These are phyloP conservation scores for Diutina catenulata DNA, from an alignment of 1,139 yeast genomes.

Conservation along the genomic window DNA sequence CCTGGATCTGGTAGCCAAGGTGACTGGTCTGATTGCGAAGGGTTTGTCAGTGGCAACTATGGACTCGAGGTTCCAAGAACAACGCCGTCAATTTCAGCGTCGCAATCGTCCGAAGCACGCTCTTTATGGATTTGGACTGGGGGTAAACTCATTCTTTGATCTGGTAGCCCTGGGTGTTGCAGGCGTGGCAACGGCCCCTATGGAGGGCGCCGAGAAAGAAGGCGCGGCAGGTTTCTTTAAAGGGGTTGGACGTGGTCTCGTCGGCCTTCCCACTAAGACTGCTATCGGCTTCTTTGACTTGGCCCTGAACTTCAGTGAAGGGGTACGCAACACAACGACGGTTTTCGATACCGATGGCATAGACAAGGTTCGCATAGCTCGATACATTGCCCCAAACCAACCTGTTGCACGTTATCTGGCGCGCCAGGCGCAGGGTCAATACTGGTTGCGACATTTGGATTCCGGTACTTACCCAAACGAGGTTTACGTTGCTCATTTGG, in stretches of 20 bases:
- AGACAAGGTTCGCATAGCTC: conserved; percentile 72
- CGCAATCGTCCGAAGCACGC: conserved; percentile 82
- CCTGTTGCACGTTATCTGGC: conserved; percentile 65
- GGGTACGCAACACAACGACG: conserved; percentile 85
- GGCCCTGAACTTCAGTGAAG: conserved; percentile 89
- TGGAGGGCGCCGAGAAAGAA: conserved; percentile 73
- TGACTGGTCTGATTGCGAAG: conserved; percentile 90
- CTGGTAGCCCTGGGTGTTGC: conserved; percentile 80
- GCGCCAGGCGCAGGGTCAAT: conserved; percentile 89
- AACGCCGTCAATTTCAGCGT: conserved; percentile 60
- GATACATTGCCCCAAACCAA: conserved; percentile 60
- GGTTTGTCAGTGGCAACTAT: conserved; percentile 87
- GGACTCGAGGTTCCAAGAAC: conserved; percentile 76
- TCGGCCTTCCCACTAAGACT: conserved; percentile 93
- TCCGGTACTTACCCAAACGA: conserved; percentile 71
- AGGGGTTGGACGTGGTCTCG: conserved; percentile 89
- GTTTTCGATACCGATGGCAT: conserved; percentile 76
- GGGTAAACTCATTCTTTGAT: conserved; percentile 83
- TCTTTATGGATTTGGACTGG: conserved; percentile 73
- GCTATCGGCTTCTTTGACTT: conserved; percentile 92
- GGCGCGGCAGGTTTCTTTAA: conserved; percentile 89
- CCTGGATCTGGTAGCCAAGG: conserved; percentile 84
- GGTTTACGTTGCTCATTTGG: conserved; percentile 73
- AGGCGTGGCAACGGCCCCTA: conserved; percentile 85
- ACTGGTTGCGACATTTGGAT: conserved; percentile 73